These are phyloP conservation scores for Laetiporus sulphureus DNA, from an alignment of 1,284 basidiomycete genomes.

Conservation along the genomic window DNA sequence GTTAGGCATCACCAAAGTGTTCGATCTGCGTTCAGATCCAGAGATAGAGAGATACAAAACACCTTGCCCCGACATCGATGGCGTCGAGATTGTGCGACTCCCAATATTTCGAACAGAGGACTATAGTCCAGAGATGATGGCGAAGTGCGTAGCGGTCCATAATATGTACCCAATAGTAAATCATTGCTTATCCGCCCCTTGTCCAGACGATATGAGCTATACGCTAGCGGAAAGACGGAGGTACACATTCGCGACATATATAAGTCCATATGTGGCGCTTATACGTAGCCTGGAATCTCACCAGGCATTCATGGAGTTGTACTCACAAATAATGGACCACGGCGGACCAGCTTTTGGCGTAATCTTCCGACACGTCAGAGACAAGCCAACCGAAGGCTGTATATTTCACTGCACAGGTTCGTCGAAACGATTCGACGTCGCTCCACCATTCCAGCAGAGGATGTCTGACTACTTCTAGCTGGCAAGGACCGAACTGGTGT, in stretches of 20 bases:
- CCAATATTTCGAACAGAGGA: conserved; percentile 70
- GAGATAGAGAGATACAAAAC: conserved; percentile 68
- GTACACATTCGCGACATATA: conserved; percentile 26
- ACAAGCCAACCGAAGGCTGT: conserved; percentile 54
- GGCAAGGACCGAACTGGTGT: conserved; percentile 79
- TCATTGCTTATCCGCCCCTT: no score
- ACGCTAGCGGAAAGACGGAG: conserved; percentile 73
- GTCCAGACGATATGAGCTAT: conserved; percentile 62
- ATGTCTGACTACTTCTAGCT: conserved; percentile 24
- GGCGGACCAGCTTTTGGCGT: conserved; percentile 56
- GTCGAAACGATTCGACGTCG: conserved; percentile 2
- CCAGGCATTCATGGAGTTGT: conserved; percentile 74
- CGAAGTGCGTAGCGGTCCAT: conserved; percentile 60
- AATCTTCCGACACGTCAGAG: conserved; percentile 64
- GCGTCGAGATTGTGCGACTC: conserved; percentile 47
- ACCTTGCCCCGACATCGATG: conserved; percentile 55
- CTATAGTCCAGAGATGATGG: conserved; percentile 76
- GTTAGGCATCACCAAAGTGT: conserved; percentile 60
- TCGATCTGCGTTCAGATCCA: conserved; percentile 70
- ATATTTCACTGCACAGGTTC: conserved; percentile 71
- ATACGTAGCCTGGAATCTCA: background rate
- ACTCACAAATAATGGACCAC: conserved; percentile 72
- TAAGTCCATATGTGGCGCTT: background rate
- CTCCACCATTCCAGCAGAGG: background rate
- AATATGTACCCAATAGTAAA: no score